Evolutionary conservation across 2,329 filamentous ascomycete genomes (phyloP).

Genomic region (Lecanicillium sp.): DNA sequence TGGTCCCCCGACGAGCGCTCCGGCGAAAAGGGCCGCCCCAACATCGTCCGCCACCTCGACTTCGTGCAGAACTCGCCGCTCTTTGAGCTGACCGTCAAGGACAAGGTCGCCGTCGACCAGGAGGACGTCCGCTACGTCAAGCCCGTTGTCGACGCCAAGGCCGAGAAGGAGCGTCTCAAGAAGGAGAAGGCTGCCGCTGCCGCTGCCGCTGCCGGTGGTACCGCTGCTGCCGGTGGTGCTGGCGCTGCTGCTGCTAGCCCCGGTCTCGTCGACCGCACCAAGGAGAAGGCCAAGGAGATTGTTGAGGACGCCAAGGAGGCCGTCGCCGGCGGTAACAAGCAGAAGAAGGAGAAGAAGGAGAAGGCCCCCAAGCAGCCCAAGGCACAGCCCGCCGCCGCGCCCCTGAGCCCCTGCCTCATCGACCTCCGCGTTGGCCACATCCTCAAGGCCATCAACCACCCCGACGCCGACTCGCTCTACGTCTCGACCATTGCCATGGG

Average conservation of each 20-base stretch:
- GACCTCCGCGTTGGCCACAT: conserved; percentile 97
- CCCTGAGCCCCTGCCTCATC: conserved; percentile 77
- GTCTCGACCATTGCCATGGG: conserved; percentile 95
- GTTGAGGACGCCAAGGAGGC: conserved; percentile 42
- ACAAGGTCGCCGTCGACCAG: conserved; percentile 72
- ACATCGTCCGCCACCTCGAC: conserved; percentile 87
- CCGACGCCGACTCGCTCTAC: conserved; percentile 91
- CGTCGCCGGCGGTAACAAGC: conserved; percentile 30
- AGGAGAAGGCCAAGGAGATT: conserved; percentile 52
- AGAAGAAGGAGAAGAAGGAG: conserved; percentile 84
- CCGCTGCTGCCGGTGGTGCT: conserved; percentile 40
- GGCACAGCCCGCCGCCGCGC: conserved; percentile 62
- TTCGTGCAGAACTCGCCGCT: conserved; percentile 89
- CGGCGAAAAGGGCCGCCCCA: conserved; percentile 79
- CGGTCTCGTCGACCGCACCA: conserved; percentile 53
- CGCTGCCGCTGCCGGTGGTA: conserved; percentile 45
- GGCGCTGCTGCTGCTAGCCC: conserved; percentile 41
- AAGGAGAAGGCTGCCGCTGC: conserved; percentile 80
- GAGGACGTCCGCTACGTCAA: conserved; percentile 81
- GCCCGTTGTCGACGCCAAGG: conserved; percentile 83
- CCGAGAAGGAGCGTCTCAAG: conserved; percentile 94
- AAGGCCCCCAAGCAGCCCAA: conserved; percentile 74
- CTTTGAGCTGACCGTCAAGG: conserved; percentile 62
- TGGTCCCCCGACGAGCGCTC: conserved; percentile 86
- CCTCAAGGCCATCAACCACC: conserved; percentile 90